Evolutionary conservation across 495 filamentous ascomycete species (phyloP).

Genomic region (Baudoinia panamericana): DNA sequence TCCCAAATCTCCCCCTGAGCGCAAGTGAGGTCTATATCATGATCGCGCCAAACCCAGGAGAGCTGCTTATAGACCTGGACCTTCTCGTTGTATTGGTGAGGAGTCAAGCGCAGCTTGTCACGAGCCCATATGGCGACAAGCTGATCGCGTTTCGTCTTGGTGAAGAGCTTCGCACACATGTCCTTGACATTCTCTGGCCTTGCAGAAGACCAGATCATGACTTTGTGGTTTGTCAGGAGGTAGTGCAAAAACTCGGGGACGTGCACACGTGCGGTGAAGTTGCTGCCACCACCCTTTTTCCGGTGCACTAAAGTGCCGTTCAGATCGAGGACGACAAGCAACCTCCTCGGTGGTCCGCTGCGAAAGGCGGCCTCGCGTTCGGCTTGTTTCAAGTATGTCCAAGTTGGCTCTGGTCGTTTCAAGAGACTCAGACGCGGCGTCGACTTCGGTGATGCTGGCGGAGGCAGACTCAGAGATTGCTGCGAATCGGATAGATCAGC

Average conservation of each 20-base stretch:
- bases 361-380: neutral
- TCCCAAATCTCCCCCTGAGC: constrained; percentile 43
- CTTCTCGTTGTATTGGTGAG: constrained; percentile 49
- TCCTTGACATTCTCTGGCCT: constrained; percentile 49
- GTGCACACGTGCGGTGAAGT: constrained; percentile 47
- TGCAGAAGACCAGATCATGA: constrained; percentile 89
- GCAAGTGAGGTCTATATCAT: constrained; percentile 38
- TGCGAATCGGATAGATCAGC: no score
- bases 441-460: no score
- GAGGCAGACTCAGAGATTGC: no score
- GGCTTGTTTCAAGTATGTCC: constrained; percentile 3
- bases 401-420: constrained; percentile 1
- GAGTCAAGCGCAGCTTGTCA: constrained; percentile 56
- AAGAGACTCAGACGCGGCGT: neutral
- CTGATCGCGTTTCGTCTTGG: constrained; percentile 27
- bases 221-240: constrained; percentile 50
- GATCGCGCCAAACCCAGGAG: constrained; percentile 51
- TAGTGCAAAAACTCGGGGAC: constrained; percentile 53
- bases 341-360: constrained; percentile 28
- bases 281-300: constrained; percentile 36
- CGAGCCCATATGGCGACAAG: constrained; percentile 69
- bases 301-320: constrained; percentile 83
- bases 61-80: constrained; percentile 83
- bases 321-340: constrained; percentile 78
- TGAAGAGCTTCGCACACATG: constrained; percentile 47